Conservation (phyloP, 306 rosid genomes). For the Acacia melanoxylon region DNA sequence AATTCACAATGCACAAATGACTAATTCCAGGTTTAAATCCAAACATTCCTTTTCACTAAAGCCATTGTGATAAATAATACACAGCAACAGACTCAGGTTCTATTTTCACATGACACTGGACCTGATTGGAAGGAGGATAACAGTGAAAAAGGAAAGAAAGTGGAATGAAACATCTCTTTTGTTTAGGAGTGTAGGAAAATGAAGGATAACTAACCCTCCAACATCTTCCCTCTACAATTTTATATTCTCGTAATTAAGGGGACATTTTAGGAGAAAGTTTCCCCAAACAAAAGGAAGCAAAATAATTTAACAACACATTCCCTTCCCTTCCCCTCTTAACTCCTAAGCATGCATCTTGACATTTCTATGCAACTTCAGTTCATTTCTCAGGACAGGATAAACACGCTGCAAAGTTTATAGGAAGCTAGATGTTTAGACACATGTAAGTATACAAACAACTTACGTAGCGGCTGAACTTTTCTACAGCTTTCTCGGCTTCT, state of each 20-base stretch:
- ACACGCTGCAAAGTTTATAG: neutral
- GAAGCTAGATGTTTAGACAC: neutral
- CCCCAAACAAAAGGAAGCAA: neutral
- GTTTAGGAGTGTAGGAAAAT: neutral
- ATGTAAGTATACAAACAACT: slow-evolving; percentile 37
- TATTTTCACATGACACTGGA: neutral
- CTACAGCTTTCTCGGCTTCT: slow-evolving; percentile 82
- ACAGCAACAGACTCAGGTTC: neutral
- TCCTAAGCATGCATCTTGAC: neutral
- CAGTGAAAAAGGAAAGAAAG: neutral
- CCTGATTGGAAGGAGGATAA: neutral
- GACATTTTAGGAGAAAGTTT: neutral
- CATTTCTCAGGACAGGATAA: neutral
- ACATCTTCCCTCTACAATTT: too few relatives aligned
- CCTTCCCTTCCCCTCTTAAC: neutral
- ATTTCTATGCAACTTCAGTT: neutral
- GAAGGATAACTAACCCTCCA: too few relatives aligned
- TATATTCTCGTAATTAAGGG: neutral
- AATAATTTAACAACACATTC: neutral
- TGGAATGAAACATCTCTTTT: neutral
- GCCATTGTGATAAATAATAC: neutral
- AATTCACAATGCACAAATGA: neutral
- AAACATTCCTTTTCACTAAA: neutral
- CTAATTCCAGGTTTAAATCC: too few relatives aligned
- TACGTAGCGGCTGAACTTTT: slow-evolving; percentile 68